Conservation (phyloP, 108 stramenopile species). For the Pseudonitzschia multistriata region DNA sequence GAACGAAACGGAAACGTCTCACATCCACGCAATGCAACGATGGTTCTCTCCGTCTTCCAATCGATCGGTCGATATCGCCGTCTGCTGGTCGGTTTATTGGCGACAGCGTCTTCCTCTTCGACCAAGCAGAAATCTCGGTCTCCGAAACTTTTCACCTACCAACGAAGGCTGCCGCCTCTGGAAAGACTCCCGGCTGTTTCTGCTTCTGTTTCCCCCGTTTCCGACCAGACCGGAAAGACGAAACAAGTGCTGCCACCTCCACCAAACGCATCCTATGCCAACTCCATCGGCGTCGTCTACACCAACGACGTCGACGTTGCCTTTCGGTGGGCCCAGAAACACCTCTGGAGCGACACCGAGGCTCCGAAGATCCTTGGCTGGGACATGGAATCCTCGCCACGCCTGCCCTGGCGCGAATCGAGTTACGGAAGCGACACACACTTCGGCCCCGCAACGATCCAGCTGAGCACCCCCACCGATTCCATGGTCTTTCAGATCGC, state of each 20-base stretch:
- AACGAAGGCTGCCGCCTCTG: background rate
- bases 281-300: background rate
- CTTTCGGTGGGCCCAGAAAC: background rate
- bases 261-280: background rate
- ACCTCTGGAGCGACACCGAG: background rate
- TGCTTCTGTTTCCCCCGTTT: too few relatives aligned
- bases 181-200: background rate
- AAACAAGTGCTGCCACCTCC: too few relatives aligned
- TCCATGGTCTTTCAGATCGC: constrained; percentile 9
- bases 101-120: background rate
- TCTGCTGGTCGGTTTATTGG: background rate
- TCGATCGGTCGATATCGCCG: background rate
- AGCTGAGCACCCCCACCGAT: background rate
- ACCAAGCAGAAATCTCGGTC: background rate
- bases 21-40: too few relatives aligned
- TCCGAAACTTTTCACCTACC: background rate
- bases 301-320: background rate
- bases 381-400: constrained; percentile 19
- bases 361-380: background rate
- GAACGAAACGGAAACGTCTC: too few relatives aligned
- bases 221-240: too few relatives aligned
- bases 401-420: constrained; percentile 10
- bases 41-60: background rate
- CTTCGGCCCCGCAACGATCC: constrained; percentile 10
- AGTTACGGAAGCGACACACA: background rate